Conservation (phyloP, 2,329 filamentous ascomycete species). For the Rhinocladiella mackenziei region DNA sequence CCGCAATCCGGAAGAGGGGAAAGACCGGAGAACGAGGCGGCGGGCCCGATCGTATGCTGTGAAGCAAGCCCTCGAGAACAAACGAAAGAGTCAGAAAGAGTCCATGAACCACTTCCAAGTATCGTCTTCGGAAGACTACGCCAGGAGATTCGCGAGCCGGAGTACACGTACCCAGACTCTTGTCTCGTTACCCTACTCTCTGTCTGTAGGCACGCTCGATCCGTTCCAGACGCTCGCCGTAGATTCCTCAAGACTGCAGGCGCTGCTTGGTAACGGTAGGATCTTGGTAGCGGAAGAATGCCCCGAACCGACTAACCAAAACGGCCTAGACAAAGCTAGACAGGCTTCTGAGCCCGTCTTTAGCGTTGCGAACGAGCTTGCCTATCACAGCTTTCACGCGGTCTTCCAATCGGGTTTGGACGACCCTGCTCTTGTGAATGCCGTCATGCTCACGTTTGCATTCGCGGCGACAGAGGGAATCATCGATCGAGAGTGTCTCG, state of each 20-base stretch:
- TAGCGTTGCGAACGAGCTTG: conserved; percentile 37
- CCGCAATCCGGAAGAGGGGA: not conserved
- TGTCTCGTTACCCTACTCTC: not conserved
- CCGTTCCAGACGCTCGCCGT: not conserved
- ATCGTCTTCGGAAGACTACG: not conserved
- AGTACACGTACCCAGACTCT: not conserved
- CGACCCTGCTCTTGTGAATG: conserved; percentile 40
- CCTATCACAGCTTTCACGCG: conserved; percentile 38
- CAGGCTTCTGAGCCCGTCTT: conserved; percentile 38
- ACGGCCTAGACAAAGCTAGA: conserved; percentile 11
- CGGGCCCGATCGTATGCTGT: conserved; percentile 1
- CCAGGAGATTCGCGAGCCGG: not conserved
- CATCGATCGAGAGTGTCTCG: conserved; percentile 36
- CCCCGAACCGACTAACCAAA: not conserved
- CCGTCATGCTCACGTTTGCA: conserved; percentile 40
- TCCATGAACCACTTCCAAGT: conserved; percentile 27
- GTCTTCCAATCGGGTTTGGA: conserved; percentile 36
- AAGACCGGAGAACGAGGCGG: not conserved
- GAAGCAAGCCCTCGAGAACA: not conserved
- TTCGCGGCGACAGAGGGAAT: conserved; percentile 32
- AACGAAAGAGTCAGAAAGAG: conserved; percentile 32
- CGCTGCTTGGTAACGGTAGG: not conserved
- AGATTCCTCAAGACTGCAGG: conserved; percentile 1
- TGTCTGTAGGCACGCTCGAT: not conserved
- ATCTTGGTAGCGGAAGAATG: not conserved